Base-by-base conservation (phyloP, 2,329 filamentous ascomycete species). In the Trichothecium sympodiale region DNA sequence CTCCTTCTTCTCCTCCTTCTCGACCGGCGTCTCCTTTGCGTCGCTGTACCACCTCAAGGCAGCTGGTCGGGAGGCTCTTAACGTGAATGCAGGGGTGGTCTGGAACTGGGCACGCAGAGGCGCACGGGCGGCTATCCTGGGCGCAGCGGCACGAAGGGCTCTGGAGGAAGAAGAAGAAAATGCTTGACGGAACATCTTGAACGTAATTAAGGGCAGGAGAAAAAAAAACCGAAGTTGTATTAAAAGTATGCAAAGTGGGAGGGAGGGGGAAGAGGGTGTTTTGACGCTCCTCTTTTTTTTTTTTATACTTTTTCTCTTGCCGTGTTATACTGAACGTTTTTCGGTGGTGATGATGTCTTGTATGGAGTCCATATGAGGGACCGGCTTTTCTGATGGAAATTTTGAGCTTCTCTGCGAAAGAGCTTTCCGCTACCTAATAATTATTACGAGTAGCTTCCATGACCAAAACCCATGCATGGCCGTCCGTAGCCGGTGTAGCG, bases 21-120 rank as follows among this genome's bases (percentile, higher is more conserved):
- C 41, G 12, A 50, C 28, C 28, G 57, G 45, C 4, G 48, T 40
- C 38, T 61, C 54, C 48, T 62, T 64, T 27, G 58, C 46, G 40
- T 69, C 64, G 53, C 67, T 69, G 50, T 69, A 71, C 64, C 64
- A 70, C 52, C 66, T 57, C 39, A 49, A 46, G 13, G 44, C 43
- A 12, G 52, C 44, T 23, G 56, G 60, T 39, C 55, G 60, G 37
- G 52, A 45, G 8, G 55, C 47, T 49, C 60, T 55, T 50, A 56
- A 41, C 44, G 57, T 50, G 50, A 53, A 46, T 40, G 58, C 46
- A 42, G 58, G 53, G 43, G 54, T 49, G 34, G 46, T 49, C 48
- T 53, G 57, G 42, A 60, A 54, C 48, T 62, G 61, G 28, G 53
- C 50, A 43, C 57, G 54, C 29, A 56, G 43, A 29, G 59, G 39